These are phyloP conservation scores for Ophiostoma quercus DNA, from an alignment of 2,329 filamentous ascomycete genomes.

Conservation along the genomic window DNA sequence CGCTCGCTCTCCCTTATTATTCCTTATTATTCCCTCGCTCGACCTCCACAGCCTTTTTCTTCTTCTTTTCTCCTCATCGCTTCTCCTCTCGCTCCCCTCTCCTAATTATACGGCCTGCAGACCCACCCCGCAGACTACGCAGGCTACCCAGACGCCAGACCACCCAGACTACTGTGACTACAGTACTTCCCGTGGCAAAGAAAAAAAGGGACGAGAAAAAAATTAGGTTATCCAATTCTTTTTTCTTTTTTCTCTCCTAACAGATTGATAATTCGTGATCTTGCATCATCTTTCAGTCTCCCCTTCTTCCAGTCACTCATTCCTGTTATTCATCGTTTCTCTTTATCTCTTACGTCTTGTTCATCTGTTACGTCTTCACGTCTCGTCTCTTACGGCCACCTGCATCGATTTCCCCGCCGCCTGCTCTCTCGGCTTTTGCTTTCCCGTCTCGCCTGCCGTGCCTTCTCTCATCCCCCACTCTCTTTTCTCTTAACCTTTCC, in stretches of 20 bases:
- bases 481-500: conserved; percentile 4
- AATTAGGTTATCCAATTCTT: conserved; percentile 14
- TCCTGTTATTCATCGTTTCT: conserved; percentile 21
- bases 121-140: conserved; percentile 25
- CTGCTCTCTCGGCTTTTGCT: background rate
- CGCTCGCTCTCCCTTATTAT: background rate
- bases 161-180: conserved; percentile 18
- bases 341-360: background rate
- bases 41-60: background rate
- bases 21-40: conserved; percentile 10
- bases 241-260: conserved; percentile 16
- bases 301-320: conserved; percentile 17
- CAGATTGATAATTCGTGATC: conserved; percentile 14
- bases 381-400: background rate
- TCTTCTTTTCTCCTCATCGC: conserved; percentile 15
- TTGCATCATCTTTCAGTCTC: conserved; percentile 18
- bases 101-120: conserved; percentile 23
- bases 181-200: conserved; percentile 23
- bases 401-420: conserved; percentile 13
- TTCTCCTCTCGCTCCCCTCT: conserved; percentile 18
- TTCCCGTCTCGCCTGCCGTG: conserved; percentile 10
- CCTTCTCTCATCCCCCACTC: conserved; percentile 9
- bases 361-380: too few species aligned
- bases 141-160: conserved; percentile 16
- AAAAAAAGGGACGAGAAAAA: conserved; percentile 17